Evolutionary conservation across 345 rosid genomes (phyloP), one percentile per base, ranked within the genome.

Genomic region (Dipteronia sinensis): DNA sequence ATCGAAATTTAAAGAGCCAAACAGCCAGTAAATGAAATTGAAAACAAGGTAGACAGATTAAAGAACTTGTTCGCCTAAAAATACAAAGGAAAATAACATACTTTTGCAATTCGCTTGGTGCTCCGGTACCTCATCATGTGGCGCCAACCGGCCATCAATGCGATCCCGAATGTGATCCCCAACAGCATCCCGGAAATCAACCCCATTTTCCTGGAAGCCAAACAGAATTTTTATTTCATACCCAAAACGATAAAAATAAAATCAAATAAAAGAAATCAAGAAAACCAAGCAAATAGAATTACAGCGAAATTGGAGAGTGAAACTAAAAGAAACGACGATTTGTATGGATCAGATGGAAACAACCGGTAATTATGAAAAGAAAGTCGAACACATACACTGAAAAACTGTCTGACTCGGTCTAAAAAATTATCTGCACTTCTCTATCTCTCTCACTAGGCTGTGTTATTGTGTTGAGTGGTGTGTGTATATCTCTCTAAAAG

Each of bases 71-170:
- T 42, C 46, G 2, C 46, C 46, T 42, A 42, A 42, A 42, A 59
- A 20, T 67, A 40, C 11, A 13, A 27, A 61, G 74, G 74, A 62
- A 56, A 69, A 0, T 8, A 22, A 40, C 70, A 72, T 70, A 93
- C 99, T 94, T 94, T 97, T 0, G 98, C 90, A 74, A 92, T 77
- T 82, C 99, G 90, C 84, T 94, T 93, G 67, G 89, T 78, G 81
- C 93, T 82, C 38, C 99, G 93, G 77, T 93, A 93, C 75, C 83
- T 83, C 96, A 94, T 97, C 98, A 94, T 94, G 76, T 87, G 94
- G 78, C 87, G 83, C 99, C 98, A 97, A 12, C 93, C 98, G 58
- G 97, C 99, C 98, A 97, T 91, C 72, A 97, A 65, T 67, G 89
- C 91, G 76, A 97, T 87, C 73, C 99, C 99, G 79, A 93, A 87